These are phyloP conservation scores for Nannizzia gypsea DNA, from an alignment of 2,329 filamentous ascomycete species.

Conservation along the genomic window DNA sequence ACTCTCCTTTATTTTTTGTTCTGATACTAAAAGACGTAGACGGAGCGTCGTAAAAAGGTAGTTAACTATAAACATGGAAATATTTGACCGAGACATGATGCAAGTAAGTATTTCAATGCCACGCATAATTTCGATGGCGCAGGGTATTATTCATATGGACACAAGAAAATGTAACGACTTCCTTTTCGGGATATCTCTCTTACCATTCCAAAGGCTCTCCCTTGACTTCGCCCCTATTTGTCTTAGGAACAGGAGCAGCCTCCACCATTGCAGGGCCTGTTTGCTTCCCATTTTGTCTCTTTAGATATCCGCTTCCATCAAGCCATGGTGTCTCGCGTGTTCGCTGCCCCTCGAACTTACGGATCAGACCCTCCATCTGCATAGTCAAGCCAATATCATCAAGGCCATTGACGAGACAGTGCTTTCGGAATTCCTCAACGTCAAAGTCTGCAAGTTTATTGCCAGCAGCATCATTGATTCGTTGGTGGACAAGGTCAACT, in stretches of 20 bases:
- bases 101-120: neutral
- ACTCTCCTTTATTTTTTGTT: neutral
- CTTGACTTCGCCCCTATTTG: conserved; percentile 74
- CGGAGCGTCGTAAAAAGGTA: neutral
- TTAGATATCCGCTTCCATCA: conserved; percentile 72
- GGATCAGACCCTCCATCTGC: conserved; percentile 82
- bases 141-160: neutral
- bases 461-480: conserved; percentile 64
- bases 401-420: conserved; percentile 84
- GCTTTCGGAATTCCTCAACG: conserved; percentile 85
- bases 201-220: conserved; percentile 86
- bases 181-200: conserved; percentile 13
- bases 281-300: conserved; percentile 23
- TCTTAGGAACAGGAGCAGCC: conserved; percentile 65
- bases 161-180: neutral
- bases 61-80: neutral
- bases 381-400: conserved; percentile 94
- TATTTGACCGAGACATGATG: neutral
- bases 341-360: conserved; percentile 66
- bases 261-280: conserved; percentile 50
- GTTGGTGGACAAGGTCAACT: conserved; percentile 75
- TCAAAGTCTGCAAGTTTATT: conserved; percentile 67
- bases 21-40: neutral
- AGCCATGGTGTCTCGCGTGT: conserved; percentile 77
- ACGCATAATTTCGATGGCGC: neutral